Percentiles rank a stretch among this genome's conserved stretches.
Evolutionary conservation across 2,329 filamentous ascomycete species (phyloP).

Genomic region (Ascochyta fabae): DNA sequence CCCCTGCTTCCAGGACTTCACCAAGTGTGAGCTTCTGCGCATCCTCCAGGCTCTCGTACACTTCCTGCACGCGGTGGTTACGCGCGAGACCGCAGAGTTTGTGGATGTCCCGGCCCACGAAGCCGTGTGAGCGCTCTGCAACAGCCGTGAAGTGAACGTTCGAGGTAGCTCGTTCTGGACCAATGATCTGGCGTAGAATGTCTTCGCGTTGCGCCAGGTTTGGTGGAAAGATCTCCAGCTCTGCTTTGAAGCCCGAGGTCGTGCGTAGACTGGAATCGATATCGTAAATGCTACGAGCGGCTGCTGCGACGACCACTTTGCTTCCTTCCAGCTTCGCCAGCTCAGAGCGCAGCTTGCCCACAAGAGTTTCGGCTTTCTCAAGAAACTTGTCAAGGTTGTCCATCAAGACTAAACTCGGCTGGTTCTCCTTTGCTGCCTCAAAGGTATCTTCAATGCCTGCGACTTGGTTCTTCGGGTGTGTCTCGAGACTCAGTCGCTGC

Average conservation of each 20-base stretch:
- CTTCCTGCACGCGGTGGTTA: slow-evolving; percentile 40
- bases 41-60: slow-evolving; percentile 25
- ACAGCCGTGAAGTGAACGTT: slow-evolving; percentile 60
- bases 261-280: slow-evolving; percentile 73
- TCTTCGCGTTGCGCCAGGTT: slow-evolving; percentile 72
- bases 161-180: slow-evolving; percentile 59
- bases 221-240: slow-evolving; percentile 79
- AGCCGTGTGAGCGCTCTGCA: slow-evolving; percentile 82
- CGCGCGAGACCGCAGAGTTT: slow-evolving; percentile 66
- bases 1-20: slow-evolving; percentile 23
- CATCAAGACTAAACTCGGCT: slow-evolving; percentile 80
- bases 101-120: slow-evolving; percentile 79
- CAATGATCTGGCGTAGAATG: slow-evolving; percentile 65
- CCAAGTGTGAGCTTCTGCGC: slow-evolving; percentile 32
- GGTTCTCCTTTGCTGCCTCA: slow-evolving; percentile 68
- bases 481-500: slow-evolving; percentile 62
- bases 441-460: slow-evolving; percentile 71
- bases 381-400: slow-evolving; percentile 75
- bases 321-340: slow-evolving; percentile 61
- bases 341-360: slow-evolving; percentile 32
- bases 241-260: slow-evolving; percentile 67
- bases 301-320: slow-evolving; percentile 74
- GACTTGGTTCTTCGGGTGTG: slow-evolving; percentile 53
- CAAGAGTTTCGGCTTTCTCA: slow-evolving; percentile 39
- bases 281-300: slow-evolving; percentile 74